A percentile compares a stretch with the other conserved stretches of the same genome.
phyloP scores from a whole-genome alignment of 805 yeast species.

The Teunomyces kruisii region DNA sequence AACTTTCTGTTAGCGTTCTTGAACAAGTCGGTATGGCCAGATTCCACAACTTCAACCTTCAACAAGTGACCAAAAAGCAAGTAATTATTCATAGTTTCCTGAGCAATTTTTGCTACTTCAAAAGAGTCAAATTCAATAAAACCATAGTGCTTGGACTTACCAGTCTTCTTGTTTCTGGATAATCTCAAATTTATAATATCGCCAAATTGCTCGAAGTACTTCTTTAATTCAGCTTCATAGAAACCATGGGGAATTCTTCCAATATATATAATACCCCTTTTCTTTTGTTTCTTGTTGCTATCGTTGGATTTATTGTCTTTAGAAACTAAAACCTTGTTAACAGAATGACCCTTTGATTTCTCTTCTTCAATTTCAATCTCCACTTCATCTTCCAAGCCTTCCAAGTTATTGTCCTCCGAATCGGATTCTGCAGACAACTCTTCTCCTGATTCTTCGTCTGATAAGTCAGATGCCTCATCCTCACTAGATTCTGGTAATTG shows the following conservation, averaged over 20 bases:
- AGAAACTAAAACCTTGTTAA: constrained; percentile 14
- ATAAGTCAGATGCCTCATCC: constrained; percentile 16
- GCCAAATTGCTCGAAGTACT: constrained; percentile 91
- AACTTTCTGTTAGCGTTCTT: constrained; percentile 54
- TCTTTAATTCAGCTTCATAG: constrained; percentile 74
- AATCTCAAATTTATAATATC: constrained; percentile 72
- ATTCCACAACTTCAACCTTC: constrained; percentile 57
- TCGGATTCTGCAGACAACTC: constrained; percentile 23
- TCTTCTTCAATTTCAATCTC: constrained; percentile 20
- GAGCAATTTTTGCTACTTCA: constrained; percentile 84
- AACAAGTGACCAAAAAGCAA: constrained; percentile 83
- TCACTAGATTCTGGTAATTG: constrained; percentile 15
- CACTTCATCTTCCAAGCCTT: constrained; percentile 26
- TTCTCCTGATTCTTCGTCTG: constrained; percentile 22
- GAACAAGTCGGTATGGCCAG: constrained; percentile 59
- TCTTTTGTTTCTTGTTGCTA: constrained; percentile 19
- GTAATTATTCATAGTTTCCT: constrained; percentile 95
- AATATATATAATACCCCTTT: constrained; percentile 73
- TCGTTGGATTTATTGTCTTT: constrained; percentile 15
- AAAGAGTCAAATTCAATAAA: constrained; percentile 76
- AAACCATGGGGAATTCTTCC: constrained; percentile 94
- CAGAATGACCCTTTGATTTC: constrained; percentile 20
- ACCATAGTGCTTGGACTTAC: constrained; percentile 88
- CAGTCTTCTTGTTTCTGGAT: constrained; percentile 87
- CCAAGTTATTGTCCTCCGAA: constrained; percentile 14